Base-by-base conservation (phyloP, 2,329 filamentous ascomycete species). In the Pyricularia sp. region DNA sequence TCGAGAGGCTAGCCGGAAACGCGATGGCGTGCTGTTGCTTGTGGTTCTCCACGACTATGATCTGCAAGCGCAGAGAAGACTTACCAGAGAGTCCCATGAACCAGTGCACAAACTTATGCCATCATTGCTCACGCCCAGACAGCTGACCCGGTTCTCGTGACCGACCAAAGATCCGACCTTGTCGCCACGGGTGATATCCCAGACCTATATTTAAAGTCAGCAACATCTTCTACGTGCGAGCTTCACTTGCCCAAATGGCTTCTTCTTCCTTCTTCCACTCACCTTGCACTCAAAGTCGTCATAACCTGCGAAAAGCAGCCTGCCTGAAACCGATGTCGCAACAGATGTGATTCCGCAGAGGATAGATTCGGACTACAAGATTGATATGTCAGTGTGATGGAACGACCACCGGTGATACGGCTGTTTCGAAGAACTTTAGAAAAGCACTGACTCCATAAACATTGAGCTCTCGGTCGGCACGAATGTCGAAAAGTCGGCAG, bases 261-360 rank as follows among this genome's bases (percentile, higher is more conserved):
- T 61, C 60, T n/a, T 33, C 6, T 22, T 4, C 22, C 22, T 55
- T 9, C 9, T 28, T 26, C 26, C 62, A 60, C 86, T 73, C 81
- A 96, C 93, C 89, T 97, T 99, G 93, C 94, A 99, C 79, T 99
- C 94, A 73, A 96, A 99, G 75, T 99, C 94, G 73, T 99, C 94
- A 73, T 99, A 99, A 70, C 94, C 94, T 65, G 94, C 94, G 76
- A 99, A 99, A 55, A 99, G 81, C 72, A 99, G 81, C 75, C 94
- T 87, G 66, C 94, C 94, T 66, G 94, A 99, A 16, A 99, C 93
- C 19, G 94, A 99, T 72, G 96, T 97, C 66, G 93, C 94, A 62
- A 99, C 94, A 4, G 94, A 99, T 28, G 94, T 99, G 72, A 99
- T 97, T 72, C 94, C 94, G 75, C 94, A 99, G 64, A 97, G 86